These are phyloP conservation scores for Geotrichum fermentans DNA, from an alignment of 1,139 yeast genomes.

Conservation along the genomic window DNA sequence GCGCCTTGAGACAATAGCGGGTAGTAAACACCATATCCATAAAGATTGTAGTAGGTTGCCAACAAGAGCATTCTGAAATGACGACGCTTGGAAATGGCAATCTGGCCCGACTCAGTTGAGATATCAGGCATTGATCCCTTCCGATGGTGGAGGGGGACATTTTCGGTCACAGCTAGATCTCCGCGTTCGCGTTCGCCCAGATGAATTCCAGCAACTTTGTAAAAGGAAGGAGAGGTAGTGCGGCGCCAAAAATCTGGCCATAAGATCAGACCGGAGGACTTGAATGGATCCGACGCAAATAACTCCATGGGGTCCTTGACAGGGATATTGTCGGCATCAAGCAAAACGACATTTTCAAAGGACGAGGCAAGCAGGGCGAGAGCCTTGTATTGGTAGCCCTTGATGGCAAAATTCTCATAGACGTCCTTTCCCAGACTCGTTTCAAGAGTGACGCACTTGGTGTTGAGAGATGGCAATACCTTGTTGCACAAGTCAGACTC, in stretches of 20 bases:
- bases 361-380: conserved; percentile 69
- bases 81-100: conserved; percentile 59
- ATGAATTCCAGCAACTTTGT: conserved; percentile 55
- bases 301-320: conserved; percentile 53
- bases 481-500: conserved; percentile 62
- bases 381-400: conserved; percentile 76
- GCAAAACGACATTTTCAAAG: conserved; percentile 65
- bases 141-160: conserved; percentile 60
- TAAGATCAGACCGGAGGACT: conserved; percentile 53
- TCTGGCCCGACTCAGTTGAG: conserved; percentile 77
- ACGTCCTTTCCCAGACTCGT: conserved; percentile 50
- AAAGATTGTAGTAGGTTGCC: conserved; percentile 70
- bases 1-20: conserved; percentile 80
- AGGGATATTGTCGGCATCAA: conserved; percentile 76
- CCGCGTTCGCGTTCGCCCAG: conserved; percentile 44
- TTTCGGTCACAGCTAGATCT: conserved; percentile 31
- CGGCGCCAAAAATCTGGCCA: conserved; percentile 88
- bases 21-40: conserved; percentile 74
- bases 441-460: conserved; percentile 62
- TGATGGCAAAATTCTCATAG: conserved; percentile 46
- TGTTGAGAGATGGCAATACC: conserved; percentile 61
- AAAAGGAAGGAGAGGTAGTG: conserved; percentile 62
- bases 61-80: conserved; percentile 63
- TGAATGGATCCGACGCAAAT: conserved; percentile 53
- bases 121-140: conserved; percentile 74